These are phyloP conservation scores for Dactylellina haptotyla DNA, from an alignment of 2,329 filamentous ascomycete genomes.

Conservation along the genomic window DNA sequence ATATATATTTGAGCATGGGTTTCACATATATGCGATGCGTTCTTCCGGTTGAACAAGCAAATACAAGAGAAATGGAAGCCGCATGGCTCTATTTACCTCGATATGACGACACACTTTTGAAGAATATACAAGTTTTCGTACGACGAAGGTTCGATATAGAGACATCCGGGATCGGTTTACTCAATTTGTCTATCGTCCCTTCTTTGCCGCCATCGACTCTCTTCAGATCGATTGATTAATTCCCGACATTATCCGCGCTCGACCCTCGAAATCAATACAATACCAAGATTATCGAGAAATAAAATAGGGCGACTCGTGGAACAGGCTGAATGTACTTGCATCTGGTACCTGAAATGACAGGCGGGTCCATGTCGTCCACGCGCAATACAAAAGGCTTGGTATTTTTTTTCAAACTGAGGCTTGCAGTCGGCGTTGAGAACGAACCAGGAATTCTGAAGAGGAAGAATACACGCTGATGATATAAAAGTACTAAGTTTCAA, in stretches of 20 bases:
- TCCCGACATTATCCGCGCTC: slow-evolving; percentile 4
- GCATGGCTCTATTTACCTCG: too few relatives aligned
- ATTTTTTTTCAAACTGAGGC: neutral
- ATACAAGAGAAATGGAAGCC: too few relatives aligned
- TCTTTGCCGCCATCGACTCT: neutral
- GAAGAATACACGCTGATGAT: neutral
- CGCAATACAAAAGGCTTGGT: neutral
- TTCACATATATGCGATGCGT: too few relatives aligned
- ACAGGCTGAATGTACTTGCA: slow-evolving; percentile 36
- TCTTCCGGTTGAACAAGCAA: too few relatives aligned
- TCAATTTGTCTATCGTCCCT: neutral
- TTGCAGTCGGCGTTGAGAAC: too few relatives aligned
- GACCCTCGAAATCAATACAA: neutral
- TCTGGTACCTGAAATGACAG: slow-evolving; percentile 46
- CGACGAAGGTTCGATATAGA: too few relatives aligned
- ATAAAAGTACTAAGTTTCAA: neutral
- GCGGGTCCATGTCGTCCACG: slow-evolving; percentile 20
- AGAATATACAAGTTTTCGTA: too few relatives aligned
- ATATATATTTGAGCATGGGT: too few relatives aligned
- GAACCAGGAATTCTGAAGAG: slow-evolving; percentile 2
- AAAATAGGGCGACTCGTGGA: neutral
- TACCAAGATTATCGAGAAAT: neutral
- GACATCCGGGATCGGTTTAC: neutral
- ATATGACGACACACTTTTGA: too few relatives aligned
- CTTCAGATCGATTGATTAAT: slow-evolving; percentile 15